Evolutionary conservation across 2,329 filamentous ascomycete species (phyloP).

Genomic region (Didymella keratinophila): DNA sequence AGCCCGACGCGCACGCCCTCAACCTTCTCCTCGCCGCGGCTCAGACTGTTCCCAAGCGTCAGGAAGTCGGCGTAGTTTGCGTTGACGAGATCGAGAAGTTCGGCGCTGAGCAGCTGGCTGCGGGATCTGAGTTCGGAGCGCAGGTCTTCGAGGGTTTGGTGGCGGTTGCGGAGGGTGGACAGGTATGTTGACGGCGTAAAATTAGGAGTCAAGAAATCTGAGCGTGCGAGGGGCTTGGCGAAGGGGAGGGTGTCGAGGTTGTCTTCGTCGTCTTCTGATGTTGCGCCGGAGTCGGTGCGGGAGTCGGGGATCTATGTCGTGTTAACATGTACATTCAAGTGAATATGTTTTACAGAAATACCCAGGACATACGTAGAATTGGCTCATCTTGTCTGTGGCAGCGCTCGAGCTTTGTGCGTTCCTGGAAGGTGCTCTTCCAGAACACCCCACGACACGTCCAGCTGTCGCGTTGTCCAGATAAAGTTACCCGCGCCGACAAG

Average conservation of each 20-base stretch:
- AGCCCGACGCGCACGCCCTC: slow-evolving; percentile 89
- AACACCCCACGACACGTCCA: background rate
- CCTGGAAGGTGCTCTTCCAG: no score
- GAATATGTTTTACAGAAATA: no score
- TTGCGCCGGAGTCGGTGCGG: background rate
- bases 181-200: slow-evolving; percentile 87
- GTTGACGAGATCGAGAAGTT: slow-evolving; percentile 94
- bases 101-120: slow-evolving; percentile 78
- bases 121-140: slow-evolving; percentile 84
- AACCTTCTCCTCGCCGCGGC: slow-evolving; percentile 88
- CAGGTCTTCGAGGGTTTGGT: slow-evolving; percentile 95
- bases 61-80: slow-evolving; percentile 93
- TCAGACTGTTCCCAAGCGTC: slow-evolving; percentile 78
- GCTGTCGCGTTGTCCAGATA: slow-evolving; percentile 14
- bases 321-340: no score
- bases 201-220: slow-evolving; percentile 76
- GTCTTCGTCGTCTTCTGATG: slow-evolving; percentile 56
- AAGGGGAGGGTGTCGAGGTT: slow-evolving; percentile 77
- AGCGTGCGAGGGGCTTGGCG: slow-evolving; percentile 81
- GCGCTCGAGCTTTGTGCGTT: background rate
- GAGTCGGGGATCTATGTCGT: slow-evolving; percentile 25
- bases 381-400: slow-evolving; percentile 53
- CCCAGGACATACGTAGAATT: slow-evolving; percentile 54
- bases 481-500: slow-evolving; percentile 7
- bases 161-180: slow-evolving; percentile 80